phyloP scores from a whole-genome alignment of 1,139 yeast species.

The Sugiyamaella xylanicola region DNA sequence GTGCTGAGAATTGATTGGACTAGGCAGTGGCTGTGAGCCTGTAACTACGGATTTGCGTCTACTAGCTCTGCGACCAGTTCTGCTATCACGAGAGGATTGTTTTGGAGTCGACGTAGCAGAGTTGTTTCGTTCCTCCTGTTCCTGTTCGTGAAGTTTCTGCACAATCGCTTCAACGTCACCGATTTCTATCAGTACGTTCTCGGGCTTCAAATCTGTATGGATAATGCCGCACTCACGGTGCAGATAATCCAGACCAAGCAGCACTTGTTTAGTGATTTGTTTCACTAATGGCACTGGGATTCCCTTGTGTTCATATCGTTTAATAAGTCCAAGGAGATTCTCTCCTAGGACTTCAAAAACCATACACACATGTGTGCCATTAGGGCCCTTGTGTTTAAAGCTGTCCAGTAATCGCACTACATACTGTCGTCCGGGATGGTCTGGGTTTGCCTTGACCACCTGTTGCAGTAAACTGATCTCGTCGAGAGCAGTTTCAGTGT shows the following conservation, averaged over 20 bases:
- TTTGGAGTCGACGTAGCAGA: slow-evolving; percentile 17
- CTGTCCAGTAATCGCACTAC: slow-evolving; percentile 72
- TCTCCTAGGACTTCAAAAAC: slow-evolving; percentile 89
- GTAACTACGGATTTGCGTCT: slow-evolving; percentile 78
- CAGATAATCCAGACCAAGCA: slow-evolving; percentile 74
- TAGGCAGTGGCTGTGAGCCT: slow-evolving; percentile 84
- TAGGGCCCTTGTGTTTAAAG: slow-evolving; percentile 76
- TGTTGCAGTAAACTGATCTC: slow-evolving; percentile 66
- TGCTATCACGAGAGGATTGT: slow-evolving; percentile 22
- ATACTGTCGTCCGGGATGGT: slow-evolving; percentile 72
- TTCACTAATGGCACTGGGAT: slow-evolving; percentile 74
- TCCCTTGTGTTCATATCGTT: slow-evolving; percentile 68
- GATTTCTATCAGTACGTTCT: slow-evolving; percentile 79
- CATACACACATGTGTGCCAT: slow-evolving; percentile 85
- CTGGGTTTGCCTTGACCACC: slow-evolving; percentile 52
- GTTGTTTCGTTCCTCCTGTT: slow-evolving; percentile 27
- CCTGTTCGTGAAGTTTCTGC: slow-evolving; percentile 56
- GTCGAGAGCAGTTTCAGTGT: slow-evolving; percentile 84
- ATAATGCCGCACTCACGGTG: slow-evolving; percentile 88
- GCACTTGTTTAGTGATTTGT: slow-evolving; percentile 76
- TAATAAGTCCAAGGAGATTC: slow-evolving; percentile 68
- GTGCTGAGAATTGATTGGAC: slow-evolving; percentile 55
- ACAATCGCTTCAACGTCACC: slow-evolving; percentile 75
- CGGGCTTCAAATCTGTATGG: slow-evolving; percentile 90
- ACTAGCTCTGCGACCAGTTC: slow-evolving; percentile 45